Evolutionary conservation across 2,329 filamentous ascomycete species (phyloP).

Genomic region (Colletotrichum trifolii): DNA sequence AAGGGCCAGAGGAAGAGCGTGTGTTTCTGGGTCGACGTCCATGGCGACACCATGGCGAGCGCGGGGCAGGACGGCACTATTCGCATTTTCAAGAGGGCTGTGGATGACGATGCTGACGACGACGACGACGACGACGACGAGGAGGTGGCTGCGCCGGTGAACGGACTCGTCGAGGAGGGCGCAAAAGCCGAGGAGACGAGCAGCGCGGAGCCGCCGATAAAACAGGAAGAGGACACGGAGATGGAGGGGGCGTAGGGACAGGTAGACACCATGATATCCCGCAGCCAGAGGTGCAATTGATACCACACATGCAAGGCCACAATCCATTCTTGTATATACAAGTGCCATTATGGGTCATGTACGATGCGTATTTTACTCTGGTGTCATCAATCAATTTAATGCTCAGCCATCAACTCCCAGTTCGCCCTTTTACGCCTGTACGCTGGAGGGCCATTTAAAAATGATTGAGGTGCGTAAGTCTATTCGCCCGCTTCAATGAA

Average conservation of each 20-base stretch:
- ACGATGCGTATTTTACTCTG: neutral
- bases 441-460: neutral
- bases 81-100: constrained; percentile 57
- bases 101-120: neutral
- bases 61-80: constrained; percentile 66
- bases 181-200: neutral
- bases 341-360: neutral
- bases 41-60: constrained; percentile 66
- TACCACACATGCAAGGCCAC: neutral
- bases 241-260: constrained; percentile 25
- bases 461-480: constrained; percentile 1
- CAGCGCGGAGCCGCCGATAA: constrained; percentile 35
- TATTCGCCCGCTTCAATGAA: constrained; percentile 1
- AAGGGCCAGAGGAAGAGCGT: constrained; percentile 58
- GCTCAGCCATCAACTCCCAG: neutral
- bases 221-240: constrained; percentile 36
- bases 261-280: too few species aligned
- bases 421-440: neutral
- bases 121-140: neutral
- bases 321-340: too few species aligned
- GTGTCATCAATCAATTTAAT: neutral
- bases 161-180: constrained; percentile 4
- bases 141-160: neutral
- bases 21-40: constrained; percentile 74
- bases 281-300: neutral